These are phyloP conservation scores for Syzygium malaccense DNA, from an alignment of 441 rosid species.

Conservation along the genomic window DNA sequence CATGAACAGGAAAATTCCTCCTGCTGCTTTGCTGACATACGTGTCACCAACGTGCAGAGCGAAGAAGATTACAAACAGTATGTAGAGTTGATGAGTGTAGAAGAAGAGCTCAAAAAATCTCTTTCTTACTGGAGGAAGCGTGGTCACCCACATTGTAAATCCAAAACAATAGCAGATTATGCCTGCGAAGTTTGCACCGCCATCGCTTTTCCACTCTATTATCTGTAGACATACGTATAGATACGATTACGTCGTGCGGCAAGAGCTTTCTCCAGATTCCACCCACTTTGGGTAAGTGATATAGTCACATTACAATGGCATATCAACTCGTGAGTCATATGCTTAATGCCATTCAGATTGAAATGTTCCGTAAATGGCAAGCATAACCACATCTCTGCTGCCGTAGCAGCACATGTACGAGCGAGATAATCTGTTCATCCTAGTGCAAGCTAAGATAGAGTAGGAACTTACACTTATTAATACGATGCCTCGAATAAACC, in stretches of 20 bases:
- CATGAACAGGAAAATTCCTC: background rate
- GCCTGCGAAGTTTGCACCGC: background rate
- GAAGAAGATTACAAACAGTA: background rate
- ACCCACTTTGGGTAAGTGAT: background rate
- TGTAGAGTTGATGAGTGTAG: constrained; percentile 1
- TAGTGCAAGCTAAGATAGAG: background rate
- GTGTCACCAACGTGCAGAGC: background rate
- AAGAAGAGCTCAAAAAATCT: constrained; percentile 4
- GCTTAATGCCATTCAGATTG: background rate
- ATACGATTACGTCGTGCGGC: background rate
- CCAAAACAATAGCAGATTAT: background rate
- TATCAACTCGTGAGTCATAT: background rate
- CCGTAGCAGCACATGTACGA: background rate
- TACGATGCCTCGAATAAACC: constrained; percentile 43
- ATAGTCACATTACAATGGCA: background rate
- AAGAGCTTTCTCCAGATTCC: background rate
- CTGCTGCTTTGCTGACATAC: background rate
- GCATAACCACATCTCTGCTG: background rate
- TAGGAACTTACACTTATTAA: constrained; percentile 38
- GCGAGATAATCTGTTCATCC: background rate
- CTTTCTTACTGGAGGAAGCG: background rate
- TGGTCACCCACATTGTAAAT: background rate
- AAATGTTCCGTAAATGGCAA: background rate
- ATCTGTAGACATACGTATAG: background rate
- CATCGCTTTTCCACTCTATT: background rate